phyloP scores from a whole-genome alignment of 2,329 filamentous ascomycete species.

The Acrodontium crateriforme region DNA sequence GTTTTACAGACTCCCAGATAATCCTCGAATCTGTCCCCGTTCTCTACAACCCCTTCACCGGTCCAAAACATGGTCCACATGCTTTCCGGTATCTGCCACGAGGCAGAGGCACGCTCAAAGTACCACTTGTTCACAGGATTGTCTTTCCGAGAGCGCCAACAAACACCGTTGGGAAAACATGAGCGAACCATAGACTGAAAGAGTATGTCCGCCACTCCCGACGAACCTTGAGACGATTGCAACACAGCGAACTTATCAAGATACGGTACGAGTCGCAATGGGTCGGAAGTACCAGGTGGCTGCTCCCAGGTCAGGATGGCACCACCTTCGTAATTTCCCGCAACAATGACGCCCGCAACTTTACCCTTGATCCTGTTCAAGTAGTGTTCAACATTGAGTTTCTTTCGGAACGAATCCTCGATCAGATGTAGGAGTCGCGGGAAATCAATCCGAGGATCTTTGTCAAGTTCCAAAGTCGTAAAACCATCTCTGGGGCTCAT shows the following conservation, averaged over 20 bases:
- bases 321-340: constrained; percentile 90
- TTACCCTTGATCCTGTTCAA: constrained; percentile 64
- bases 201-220: constrained; percentile 82
- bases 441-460: constrained; percentile 68
- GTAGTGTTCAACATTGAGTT: constrained; percentile 73
- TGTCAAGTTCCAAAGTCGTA: constrained; percentile 52
- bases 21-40: constrained; percentile 29
- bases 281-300: constrained; percentile 33
- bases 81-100: constrained; percentile 63
- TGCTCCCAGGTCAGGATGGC: constrained; percentile 91
- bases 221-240: constrained; percentile 69
- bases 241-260: constrained; percentile 95
- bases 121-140: constrained; percentile 99
- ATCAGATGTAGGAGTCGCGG: constrained; percentile 73
- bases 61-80: constrained; percentile 99
- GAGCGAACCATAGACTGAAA: constrained; percentile 90
- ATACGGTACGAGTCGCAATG: constrained; percentile 67
- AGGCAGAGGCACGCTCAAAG: constrained; percentile 77
- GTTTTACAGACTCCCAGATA: constrained; percentile 35
- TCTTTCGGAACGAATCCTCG: constrained; percentile 80
- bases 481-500: constrained; percentile 45
- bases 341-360: constrained; percentile 83
- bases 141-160: constrained; percentile 78
- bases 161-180: constrained; percentile 78
- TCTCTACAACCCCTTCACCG: constrained; percentile 42